phyloP scores from a whole-genome alignment of 2,329 filamentous ascomycete species.

The Aspergillaceae sp. region DNA sequence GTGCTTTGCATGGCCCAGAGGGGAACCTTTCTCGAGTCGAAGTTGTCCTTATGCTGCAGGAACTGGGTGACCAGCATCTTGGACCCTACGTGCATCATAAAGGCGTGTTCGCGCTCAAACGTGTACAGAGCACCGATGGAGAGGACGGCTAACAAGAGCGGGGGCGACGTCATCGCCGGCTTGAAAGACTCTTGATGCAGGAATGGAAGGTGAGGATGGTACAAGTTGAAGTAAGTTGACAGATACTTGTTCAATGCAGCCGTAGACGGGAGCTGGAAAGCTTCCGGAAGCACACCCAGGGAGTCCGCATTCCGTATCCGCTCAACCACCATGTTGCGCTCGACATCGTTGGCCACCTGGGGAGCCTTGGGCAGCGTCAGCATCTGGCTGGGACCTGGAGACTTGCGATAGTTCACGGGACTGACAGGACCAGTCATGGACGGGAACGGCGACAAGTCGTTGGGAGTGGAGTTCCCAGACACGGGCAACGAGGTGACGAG shows the following conservation, averaged over 20 bases:
- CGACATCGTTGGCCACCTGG: constrained; percentile 74
- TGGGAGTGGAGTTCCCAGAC: constrained; percentile 60
- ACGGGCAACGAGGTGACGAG: constrained; percentile 64
- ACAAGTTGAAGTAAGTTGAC: constrained; percentile 91
- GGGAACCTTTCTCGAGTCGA: constrained; percentile 94
- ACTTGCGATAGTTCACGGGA: constrained; percentile 60
- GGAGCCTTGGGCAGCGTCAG: constrained; percentile 62
- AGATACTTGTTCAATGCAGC: constrained; percentile 82
- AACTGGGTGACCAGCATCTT: constrained; percentile 97
- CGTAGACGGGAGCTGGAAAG: constrained; percentile 76
- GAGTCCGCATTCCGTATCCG: constrained; percentile 74
- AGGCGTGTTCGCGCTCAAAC: constrained; percentile 94
- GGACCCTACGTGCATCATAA: constrained; percentile 93
- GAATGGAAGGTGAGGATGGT: constrained; percentile 95
- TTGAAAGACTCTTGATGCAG: constrained; percentile 86
- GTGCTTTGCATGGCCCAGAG: constrained; percentile 98
- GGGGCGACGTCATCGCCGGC: constrained; percentile 68
- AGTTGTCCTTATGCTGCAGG: constrained; percentile 95
- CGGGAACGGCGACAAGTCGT: constrained; percentile 64
- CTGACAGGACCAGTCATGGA: constrained; percentile 60
- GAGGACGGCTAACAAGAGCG: constrained; percentile 77
- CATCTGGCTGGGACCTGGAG: constrained; percentile 59
- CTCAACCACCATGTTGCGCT: constrained; percentile 75
- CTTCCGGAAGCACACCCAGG: constrained; percentile 74
- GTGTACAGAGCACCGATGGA: constrained; percentile 95